Evolutionary conservation across 768 basidiomycete genomes (phyloP).

Genomic region (Mrakia frigida): DNA sequence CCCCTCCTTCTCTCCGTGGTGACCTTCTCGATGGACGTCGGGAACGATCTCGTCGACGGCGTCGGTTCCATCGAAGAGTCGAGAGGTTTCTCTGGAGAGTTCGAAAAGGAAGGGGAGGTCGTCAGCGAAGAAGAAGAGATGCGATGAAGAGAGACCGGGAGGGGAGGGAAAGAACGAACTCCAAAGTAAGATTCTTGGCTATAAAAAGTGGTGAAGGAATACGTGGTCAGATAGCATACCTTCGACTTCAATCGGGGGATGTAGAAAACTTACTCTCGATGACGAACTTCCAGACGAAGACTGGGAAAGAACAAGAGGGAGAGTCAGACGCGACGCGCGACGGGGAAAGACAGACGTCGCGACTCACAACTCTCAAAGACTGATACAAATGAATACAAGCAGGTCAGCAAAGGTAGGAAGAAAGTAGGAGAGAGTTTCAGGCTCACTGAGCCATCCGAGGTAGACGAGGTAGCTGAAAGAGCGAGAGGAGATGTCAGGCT

Average conservation of each 20-base stretch:
- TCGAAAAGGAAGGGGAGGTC: neutral
- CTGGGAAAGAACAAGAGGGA: constrained; percentile 68
- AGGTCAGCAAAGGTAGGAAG: neutral
- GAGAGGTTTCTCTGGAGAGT: constrained; percentile 57
- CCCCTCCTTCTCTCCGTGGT: neutral
- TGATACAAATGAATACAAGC: neutral
- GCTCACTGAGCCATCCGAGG: neutral
- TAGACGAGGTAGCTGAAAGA: neutral
- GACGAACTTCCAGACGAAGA: constrained; percentile 40
- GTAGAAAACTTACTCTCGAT: constrained; percentile 36
- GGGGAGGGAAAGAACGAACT: constrained; percentile 45
- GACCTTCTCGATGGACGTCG: neutral
- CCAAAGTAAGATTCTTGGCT: constrained; percentile 53
- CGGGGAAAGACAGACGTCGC: neutral
- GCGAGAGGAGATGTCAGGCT: neutral
- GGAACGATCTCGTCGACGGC: constrained; percentile 43
- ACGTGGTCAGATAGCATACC: neutral
- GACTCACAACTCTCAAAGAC: neutral
- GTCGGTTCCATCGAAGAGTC: constrained; percentile 67
- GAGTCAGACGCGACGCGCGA: neutral
- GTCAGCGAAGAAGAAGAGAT: neutral
- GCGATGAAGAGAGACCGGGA: neutral
- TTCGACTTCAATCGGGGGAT: neutral
- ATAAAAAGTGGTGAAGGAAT: neutral
- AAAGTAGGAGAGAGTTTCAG: neutral